Conservation (phyloP, 495 filamentous ascomycete genomes). For the Aspergillus wentii region DNA sequence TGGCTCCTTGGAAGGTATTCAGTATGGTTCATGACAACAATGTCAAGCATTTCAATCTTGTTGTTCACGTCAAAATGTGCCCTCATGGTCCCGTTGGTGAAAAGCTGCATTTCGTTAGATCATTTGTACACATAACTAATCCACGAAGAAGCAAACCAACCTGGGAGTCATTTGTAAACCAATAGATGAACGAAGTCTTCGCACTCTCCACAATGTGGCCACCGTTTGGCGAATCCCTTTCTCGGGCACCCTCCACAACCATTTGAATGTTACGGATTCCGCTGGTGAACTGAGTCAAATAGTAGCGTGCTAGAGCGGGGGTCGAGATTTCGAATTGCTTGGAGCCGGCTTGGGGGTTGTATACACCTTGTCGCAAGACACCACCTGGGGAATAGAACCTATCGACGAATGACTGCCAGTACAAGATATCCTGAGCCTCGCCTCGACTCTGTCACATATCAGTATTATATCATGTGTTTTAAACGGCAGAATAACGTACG, state of each 20-base stretch:
- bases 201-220: conserved; percentile 59
- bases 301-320: conserved; percentile 72
- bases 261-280: conserved; percentile 77
- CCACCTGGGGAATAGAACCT: conserved; percentile 70
- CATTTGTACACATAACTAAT: not conserved
- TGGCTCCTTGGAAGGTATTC: conserved; percentile 62
- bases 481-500: conserved; percentile 37
- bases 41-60: conserved; percentile 69
- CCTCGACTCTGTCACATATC: conserved; percentile 44
- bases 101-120: conserved; percentile 45
- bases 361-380: conserved; percentile 62
- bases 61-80: conserved; percentile 64
- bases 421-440: conserved; percentile 54
- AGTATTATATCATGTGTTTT: conserved; percentile 10
- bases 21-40: conserved; percentile 56
- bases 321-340: conserved; percentile 79
- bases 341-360: conserved; percentile 37
- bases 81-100: conserved; percentile 56
- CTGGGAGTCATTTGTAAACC: conserved; percentile 66
- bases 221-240: conserved; percentile 53
- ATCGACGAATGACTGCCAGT: conserved; percentile 73
- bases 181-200: conserved; percentile 64
- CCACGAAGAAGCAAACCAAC: conserved; percentile 35
- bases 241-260: conserved; percentile 53
- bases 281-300: conserved; percentile 77